These are phyloP conservation scores for Phytophthora macrochlamydospora DNA, from an alignment of 352 stramenopile genomes.

Conservation along the genomic window DNA sequence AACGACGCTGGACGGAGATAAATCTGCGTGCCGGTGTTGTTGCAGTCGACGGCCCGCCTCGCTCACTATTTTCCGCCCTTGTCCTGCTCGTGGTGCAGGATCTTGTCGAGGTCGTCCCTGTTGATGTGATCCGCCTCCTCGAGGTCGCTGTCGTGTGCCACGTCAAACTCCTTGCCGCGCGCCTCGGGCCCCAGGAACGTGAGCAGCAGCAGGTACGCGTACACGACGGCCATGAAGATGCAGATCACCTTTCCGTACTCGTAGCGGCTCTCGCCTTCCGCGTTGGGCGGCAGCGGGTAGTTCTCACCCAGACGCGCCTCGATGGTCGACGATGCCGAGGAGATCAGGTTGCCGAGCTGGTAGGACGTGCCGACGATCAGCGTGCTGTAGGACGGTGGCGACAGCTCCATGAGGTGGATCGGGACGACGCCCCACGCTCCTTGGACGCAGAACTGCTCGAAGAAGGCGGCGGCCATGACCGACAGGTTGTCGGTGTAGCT, in stretches of 20 bases:
- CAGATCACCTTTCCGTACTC: slow-evolving; percentile 57
- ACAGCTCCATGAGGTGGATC: slow-evolving; percentile 62
- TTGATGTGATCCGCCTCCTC: slow-evolving; percentile 36
- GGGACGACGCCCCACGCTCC: slow-evolving; percentile 57
- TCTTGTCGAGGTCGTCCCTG: slow-evolving; percentile 41
- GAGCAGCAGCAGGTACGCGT: slow-evolving; percentile 45
- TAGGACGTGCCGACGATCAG: slow-evolving; percentile 56
- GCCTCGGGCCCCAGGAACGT: slow-evolving; percentile 46
- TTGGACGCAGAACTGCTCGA: slow-evolving; percentile 55
- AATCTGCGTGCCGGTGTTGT: background rate
- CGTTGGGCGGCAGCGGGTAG: slow-evolving; percentile 41
- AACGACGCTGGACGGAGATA: background rate
- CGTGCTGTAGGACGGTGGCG: slow-evolving; percentile 48
- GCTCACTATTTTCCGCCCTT: slow-evolving; percentile 17
- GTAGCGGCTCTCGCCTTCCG: slow-evolving; percentile 34
- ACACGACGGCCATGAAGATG: slow-evolving; percentile 51
- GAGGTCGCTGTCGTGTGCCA: slow-evolving; percentile 36
- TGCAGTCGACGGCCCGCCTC: background rate
- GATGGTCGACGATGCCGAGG: slow-evolving; percentile 50
- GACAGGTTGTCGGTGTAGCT: slow-evolving; percentile 31
- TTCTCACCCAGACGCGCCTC: slow-evolving; percentile 46
- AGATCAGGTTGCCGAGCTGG: slow-evolving; percentile 63
- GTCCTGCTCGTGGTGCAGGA: slow-evolving; percentile 30
- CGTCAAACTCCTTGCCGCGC: slow-evolving; percentile 53
- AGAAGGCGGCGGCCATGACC: slow-evolving; percentile 46